Evolutionary conservation across 2,329 filamentous ascomycete genomes (phyloP).

Genomic region (Cryphonectria nitschkei): DNA sequence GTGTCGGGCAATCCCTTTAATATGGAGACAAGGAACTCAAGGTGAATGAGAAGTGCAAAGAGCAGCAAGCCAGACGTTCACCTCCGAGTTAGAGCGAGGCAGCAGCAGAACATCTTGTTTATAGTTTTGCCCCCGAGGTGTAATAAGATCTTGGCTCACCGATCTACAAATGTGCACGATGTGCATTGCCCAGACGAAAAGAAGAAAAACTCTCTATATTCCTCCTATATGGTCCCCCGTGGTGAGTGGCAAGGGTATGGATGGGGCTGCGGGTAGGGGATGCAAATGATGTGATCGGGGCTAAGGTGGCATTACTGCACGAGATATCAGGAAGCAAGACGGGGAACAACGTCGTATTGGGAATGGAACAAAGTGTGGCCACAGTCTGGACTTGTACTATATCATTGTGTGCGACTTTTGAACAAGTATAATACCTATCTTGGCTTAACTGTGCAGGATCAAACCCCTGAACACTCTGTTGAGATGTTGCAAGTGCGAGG

Average conservation of each 20-base stretch:
- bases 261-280: slow-evolving; percentile 17
- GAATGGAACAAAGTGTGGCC: slow-evolving; percentile 3
- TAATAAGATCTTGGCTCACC: not conserved
- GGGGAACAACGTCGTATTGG: slow-evolving; percentile 14
- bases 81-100: not conserved
- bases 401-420: not conserved
- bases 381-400: not conserved
- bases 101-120: not conserved
- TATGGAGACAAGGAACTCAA: not conserved
- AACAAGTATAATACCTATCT: not conserved
- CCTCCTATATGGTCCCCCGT: not conserved
- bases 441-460: not conserved
- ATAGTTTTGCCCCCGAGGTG: not conserved
- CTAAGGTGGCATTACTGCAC: slow-evolving; percentile 26
- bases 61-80: not conserved
- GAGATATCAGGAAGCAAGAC: slow-evolving; percentile 9
- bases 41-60: not conserved
- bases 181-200: not conserved
- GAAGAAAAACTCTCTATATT: not conserved
- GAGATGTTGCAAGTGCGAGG: not conserved
- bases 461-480: not conserved
- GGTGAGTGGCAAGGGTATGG: slow-evolving; percentile 23
- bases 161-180: not conserved
- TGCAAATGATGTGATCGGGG: slow-evolving; percentile 27
- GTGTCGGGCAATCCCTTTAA: not conserved